Evolutionary conservation across 2,329 filamentous ascomycete genomes (phyloP).

Genomic region (Ilyonectria mors-panacis): DNA sequence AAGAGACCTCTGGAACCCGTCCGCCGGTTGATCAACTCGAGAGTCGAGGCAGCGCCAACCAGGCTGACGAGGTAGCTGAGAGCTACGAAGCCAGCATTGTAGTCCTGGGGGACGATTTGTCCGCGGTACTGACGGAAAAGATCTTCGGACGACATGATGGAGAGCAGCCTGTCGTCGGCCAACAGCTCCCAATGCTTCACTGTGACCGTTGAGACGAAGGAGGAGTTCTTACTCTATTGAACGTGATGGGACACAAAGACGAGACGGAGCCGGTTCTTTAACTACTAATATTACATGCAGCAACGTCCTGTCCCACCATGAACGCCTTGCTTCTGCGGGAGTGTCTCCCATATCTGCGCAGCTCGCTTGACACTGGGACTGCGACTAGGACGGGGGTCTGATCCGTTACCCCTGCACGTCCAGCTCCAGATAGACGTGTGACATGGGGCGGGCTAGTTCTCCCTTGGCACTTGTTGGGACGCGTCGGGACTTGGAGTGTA

Average conservation of each 20-base stretch:
- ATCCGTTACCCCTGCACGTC: conserved; percentile 12
- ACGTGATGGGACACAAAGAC: conserved; percentile 18
- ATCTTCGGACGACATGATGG: conserved; percentile 46
- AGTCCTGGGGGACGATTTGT: conserved; percentile 63
- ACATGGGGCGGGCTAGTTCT: conserved; percentile 13
- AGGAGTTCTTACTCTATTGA: conserved; percentile 14
- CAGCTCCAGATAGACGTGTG: conserved; percentile 8
- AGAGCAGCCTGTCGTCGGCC: conserved; percentile 22
- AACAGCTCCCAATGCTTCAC: conserved; percentile 26
- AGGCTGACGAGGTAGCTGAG: conserved; percentile 84
- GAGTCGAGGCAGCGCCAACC: conserved; percentile 82
- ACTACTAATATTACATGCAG: conserved; percentile 23
- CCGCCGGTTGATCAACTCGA: conserved; percentile 85
- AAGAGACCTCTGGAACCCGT: conserved; percentile 77
- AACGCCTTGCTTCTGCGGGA: conserved; percentile 34
- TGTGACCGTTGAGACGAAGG: conserved; percentile 27
- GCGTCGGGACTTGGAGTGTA: conserved; percentile 15
- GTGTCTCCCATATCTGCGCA: conserved; percentile 22
- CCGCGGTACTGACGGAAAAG: conserved; percentile 60
- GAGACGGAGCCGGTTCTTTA: conserved; percentile 41
- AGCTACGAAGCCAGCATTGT: conserved; percentile 74
- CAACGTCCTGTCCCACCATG: neutral
- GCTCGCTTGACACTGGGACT: conserved; percentile 24
- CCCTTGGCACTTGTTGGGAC: conserved; percentile 31
- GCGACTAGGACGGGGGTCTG: neutral